Percentiles rank a stretch among this genome's conserved stretches.
phyloP scores from a whole-genome alignment of 805 yeast genomes.

The Candida broadrunensis region DNA sequence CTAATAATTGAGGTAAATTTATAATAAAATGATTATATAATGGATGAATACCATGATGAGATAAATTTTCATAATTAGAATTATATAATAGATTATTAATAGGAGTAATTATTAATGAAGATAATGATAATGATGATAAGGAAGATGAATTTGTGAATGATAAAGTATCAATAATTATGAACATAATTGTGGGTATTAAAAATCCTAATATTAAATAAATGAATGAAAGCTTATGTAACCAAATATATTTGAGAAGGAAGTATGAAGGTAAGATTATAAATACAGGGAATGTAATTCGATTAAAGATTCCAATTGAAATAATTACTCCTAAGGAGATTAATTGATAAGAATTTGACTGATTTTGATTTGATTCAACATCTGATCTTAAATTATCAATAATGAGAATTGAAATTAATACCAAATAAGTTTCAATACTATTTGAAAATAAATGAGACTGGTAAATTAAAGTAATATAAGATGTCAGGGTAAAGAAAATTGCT shows the following conservation, averaged over 20 bases:
- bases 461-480: slow-evolving; percentile 69
- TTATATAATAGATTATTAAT: slow-evolving; percentile 76
- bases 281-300: slow-evolving; percentile 78
- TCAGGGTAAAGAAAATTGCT: slow-evolving; percentile 48
- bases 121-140: slow-evolving; percentile 7
- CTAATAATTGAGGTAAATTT: slow-evolving; percentile 77
- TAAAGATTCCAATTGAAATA: slow-evolving; percentile 70
- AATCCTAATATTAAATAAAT: slow-evolving; percentile 34
- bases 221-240: slow-evolving; percentile 25
- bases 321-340: slow-evolving; percentile 44
- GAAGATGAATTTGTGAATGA: slow-evolving; percentile 20
- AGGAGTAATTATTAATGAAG: slow-evolving; percentile 60
- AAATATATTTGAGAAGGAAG: slow-evolving; percentile 42
- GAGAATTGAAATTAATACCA: slow-evolving; percentile 50
- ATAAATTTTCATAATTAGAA: slow-evolving; percentile 52
- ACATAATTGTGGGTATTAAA: slow-evolving; percentile 24
- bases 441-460: slow-evolving; percentile 87
- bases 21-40: slow-evolving; percentile 68
- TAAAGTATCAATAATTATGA: slow-evolving; percentile 55
- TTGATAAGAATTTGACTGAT: neutral
- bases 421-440: slow-evolving; percentile 73
- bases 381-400: slow-evolving; percentile 44
- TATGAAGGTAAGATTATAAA: slow-evolving; percentile 67
- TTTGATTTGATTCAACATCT: slow-evolving; percentile 11
- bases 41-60: slow-evolving; percentile 82